A percentile compares a stretch with the other conserved stretches of the same genome.
phyloP scores from a whole-genome alignment of 192 early-diverging fungal genomes.

The Coemansia biformis region DNA sequence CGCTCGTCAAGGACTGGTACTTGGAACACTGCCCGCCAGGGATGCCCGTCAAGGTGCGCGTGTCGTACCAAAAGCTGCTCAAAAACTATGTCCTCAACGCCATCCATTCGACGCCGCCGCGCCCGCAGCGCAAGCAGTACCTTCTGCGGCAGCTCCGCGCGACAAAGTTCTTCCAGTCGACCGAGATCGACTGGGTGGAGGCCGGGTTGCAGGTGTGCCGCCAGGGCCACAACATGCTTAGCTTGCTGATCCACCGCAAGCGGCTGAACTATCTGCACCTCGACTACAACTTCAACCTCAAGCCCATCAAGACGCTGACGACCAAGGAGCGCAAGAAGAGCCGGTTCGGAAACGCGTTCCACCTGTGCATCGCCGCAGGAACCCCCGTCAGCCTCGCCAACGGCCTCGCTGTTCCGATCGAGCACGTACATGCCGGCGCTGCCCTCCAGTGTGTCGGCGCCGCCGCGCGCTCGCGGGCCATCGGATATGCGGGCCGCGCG shows the following conservation, averaged over 20 bases:
- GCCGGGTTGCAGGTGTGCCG: constrained; percentile 96
- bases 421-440: constrained; percentile 23
- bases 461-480: neutral
- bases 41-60: constrained; percentile 95
- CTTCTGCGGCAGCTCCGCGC: constrained; percentile 91
- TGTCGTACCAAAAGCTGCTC: constrained; percentile 96
- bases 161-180: constrained; percentile 98
- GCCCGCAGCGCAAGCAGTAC: constrained; percentile 85
- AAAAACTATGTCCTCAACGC: constrained; percentile 95
- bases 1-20: constrained; percentile 97
- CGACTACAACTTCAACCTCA: constrained; percentile 99
- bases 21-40: constrained; percentile 90
- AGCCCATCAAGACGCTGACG: constrained; percentile 97
- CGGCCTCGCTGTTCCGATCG: constrained; percentile 44
- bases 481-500: constrained; percentile 18
- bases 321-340: constrained; percentile 99
- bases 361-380: constrained; percentile 60
- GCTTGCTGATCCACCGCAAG: constrained; percentile 96
- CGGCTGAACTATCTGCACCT: constrained; percentile 97
- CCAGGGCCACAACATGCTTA: constrained; percentile 99
- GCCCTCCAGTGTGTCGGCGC: constrained; percentile 27
- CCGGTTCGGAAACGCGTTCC: constrained; percentile 97
- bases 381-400: constrained; percentile 41
- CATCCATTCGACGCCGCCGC: constrained; percentile 80
- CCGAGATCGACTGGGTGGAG: constrained; percentile 99